A percentile compares a stretch with the other conserved stretches of the same genome.
Conservation (phyloP, 2,329 filamentous ascomycete species). For the Xylariaceae sp. region DNA sequence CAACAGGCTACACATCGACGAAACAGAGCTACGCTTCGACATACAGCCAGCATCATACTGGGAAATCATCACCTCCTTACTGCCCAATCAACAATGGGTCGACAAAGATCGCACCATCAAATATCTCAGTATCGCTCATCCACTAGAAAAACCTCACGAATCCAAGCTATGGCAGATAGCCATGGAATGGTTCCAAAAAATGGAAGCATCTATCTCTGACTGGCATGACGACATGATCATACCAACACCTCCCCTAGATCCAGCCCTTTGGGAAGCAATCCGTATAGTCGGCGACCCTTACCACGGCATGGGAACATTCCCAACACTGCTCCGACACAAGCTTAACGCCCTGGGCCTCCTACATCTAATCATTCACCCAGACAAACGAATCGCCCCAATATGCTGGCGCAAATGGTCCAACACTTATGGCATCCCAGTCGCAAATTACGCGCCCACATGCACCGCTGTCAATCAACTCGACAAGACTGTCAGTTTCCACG, state of each 20-base stretch:
- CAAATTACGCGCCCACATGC: too few species aligned
- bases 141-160: too few species aligned
- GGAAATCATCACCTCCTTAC: background rate
- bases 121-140: too few species aligned
- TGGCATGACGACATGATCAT: background rate
- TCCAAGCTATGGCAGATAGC: background rate
- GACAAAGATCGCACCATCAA: too few species aligned
- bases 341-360: background rate
- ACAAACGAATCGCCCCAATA: background rate
- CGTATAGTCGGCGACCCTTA: background rate
- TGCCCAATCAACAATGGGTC: too few species aligned
- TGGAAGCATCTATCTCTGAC: background rate
- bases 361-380: background rate
- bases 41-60: background rate
- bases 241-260: background rate
- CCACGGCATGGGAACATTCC: background rate
- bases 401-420: too few species aligned
- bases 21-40: background rate
- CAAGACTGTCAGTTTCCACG: too few species aligned
- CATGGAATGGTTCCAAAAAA: background rate
- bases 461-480: too few species aligned
- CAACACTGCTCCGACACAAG: background rate
- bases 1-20: background rate
- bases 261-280: background rate
- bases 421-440: too few species aligned